Evolutionary conservation across 192 early-diverging fungal species (phyloP), one percentile per base, ranked within the genome.

Genomic region (Spinellus fusiger): DNA sequence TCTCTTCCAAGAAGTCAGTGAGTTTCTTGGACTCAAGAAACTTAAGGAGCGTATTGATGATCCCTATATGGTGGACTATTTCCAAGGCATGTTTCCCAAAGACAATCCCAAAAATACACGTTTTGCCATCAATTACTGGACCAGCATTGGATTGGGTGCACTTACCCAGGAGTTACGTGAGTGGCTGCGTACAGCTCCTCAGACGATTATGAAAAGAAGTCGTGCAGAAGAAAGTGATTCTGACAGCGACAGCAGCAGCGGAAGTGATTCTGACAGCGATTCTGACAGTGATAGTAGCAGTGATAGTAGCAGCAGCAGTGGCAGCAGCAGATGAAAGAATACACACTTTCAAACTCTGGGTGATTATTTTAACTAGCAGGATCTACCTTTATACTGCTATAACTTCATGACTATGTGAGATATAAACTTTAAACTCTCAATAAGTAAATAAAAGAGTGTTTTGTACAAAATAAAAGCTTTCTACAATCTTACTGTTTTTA

Each of bases 91-190:
- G 68, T 98, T 98, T 68, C 95, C 94, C 12, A 93, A 80, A 49
- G 89, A 92, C 64, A 89, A 88, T 64, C 90, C 92, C 44, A 83
- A 85, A 54, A 82, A 91, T 54, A 93, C 89, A 12, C 86, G 94
- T 40, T 97, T 97, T 73, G 93, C 96, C 10, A 97, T 98, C 82
- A 98, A 98, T 69, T 98, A 94, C 71, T 98, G 92, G 62, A 96
- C 93, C 0, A 89, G 84, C 66, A 95, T 98, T 69, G 92, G 89
- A 18, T 70, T 98, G 27, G 96, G 95, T 65, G 89, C 84, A 1
- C 68, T 98, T 48, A 97, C 95, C 1, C 93, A 94, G 27, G 94
- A 95, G 18, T 78, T 98, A 65, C 86, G 96, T 64, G 94, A 94
- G 63, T 70, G 59, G 64, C 29, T 69, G 23, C 72, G 74, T 63